A percentile compares a stretch with the other conserved stretches of the same genome.
Conservation (phyloP, 2,329 filamentous ascomycete genomes). For the Cladosporium sp. region DNA sequence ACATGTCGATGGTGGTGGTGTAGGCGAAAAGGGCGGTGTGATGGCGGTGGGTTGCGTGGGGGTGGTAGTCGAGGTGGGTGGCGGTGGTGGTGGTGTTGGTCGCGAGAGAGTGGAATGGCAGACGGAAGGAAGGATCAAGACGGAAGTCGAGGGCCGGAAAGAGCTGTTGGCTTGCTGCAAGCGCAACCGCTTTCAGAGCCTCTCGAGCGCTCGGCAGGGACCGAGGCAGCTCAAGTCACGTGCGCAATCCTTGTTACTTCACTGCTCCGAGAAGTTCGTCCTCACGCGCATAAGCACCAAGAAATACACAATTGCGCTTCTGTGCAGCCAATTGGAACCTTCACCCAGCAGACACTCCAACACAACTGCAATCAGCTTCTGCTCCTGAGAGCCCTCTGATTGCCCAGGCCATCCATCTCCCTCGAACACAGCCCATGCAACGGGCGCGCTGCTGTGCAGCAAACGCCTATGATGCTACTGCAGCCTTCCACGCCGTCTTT, state of each 20-base stretch:
- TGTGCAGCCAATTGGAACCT: background rate
- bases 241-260: background rate
- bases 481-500: background rate
- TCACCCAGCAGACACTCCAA: background rate
- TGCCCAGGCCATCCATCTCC: background rate
- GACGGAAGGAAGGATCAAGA: background rate
- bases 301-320: background rate
- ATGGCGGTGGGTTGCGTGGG: background rate
- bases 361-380: background rate
- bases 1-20: slow-evolving; percentile 59
- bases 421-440: background rate
- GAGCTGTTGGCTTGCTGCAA: slow-evolving; percentile 5
- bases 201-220: background rate
- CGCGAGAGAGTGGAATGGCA: background rate
- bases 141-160: background rate
- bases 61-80: background rate
- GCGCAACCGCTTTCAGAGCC: background rate
- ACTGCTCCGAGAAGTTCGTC: background rate
- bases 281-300: background rate
- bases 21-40: background rate
- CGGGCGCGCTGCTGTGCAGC: slow-evolving; percentile 12
- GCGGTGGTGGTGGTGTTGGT: background rate
- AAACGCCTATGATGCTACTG: slow-evolving; percentile 4
- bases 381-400: background rate
- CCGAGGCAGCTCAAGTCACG: slow-evolving; percentile 4